Base-by-base conservation (phyloP, 345 rosid genomes). In the Bruguiera sexangula region DNA sequence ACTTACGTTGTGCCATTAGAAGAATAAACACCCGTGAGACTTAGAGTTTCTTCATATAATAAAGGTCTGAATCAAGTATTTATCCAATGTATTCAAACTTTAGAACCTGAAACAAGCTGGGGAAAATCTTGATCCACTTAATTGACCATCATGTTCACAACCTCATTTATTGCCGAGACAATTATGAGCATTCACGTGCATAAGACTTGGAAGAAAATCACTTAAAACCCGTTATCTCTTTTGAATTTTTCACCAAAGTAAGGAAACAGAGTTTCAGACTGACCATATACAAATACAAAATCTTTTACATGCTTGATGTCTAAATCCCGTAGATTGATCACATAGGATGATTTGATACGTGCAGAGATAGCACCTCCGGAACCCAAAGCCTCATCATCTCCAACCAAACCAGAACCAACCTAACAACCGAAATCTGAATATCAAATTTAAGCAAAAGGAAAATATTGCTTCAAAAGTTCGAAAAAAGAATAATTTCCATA, bases 291-390 rank as follows among this genome's bases (percentile, higher is more conserved):
- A 82, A 95, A 95, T 79, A 95, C 82, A 72, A 95, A 92, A 80
- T 95, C 98, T 83, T 92, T 95, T 57, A 92, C 80, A 66, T 95
- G 98, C 85, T 87, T 92, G 89, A 92, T 82, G 71, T 82, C 92
- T 81, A 92, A 78, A 76, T 92, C 99, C 68, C 93, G 88, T 73
- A 95, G 83, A 76, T 82, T 89, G 75, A 95, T 83, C n/a, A 87
- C 82, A 75, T 87, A 90, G 51, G 97, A 95, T 69, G 96, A 92
- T 73, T 90, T 92, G 62, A 95, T 78, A 59, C 84, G 85, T 58
- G 93, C 82, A 76, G 91, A 83, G 68, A 84, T 72, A 46, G 92
- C 81, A 73, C 87, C 89, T 75, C 92, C 90, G 51, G 91, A 80
- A 75, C 83, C 79, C 78, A 82, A 78, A 64, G 80, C 76, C 59